Percentiles rank a stretch among this genome's conserved stretches.
These are phyloP conservation scores for Stylonectria norvegica DNA, from an alignment of 2,329 filamentous ascomycete genomes.

Conservation along the genomic window DNA sequence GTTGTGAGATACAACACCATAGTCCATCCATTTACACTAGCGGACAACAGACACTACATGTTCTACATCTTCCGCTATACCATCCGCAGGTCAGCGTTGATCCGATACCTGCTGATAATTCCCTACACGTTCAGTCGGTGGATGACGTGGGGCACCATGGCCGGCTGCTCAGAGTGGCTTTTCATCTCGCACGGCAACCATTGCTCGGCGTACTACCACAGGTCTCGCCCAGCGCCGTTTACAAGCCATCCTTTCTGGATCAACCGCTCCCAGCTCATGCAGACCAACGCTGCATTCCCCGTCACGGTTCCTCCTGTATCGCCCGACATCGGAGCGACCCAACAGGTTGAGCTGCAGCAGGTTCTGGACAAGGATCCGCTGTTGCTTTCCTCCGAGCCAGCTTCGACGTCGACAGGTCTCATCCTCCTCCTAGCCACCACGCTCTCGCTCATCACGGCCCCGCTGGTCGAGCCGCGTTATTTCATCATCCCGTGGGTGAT, in stretches of 20 bases:
- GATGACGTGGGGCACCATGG: constrained; percentile 63
- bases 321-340: constrained; percentile 4
- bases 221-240: constrained; percentile 16
- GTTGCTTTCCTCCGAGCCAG: constrained; percentile 28
- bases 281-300: constrained; percentile 13
- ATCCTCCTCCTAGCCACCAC: constrained; percentile 65
- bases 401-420: constrained; percentile 49
- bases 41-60: constrained; percentile 95
- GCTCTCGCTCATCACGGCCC: constrained; percentile 79
- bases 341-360: constrained; percentile 9
- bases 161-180: constrained; percentile 36
- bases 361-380: constrained; percentile 26
- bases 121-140: constrained; percentile 70
- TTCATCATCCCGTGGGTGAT: constrained; percentile 95
- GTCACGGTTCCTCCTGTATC: constrained; percentile 1
- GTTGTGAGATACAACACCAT: constrained; percentile 82
- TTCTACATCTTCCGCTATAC: constrained; percentile 93
- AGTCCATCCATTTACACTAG: constrained; percentile 90
- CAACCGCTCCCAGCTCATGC: constrained; percentile 4
- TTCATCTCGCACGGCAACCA: constrained; percentile 5
- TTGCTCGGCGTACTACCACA: constrained; percentile 15
- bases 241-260: constrained; percentile 29
- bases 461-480: constrained; percentile 91
- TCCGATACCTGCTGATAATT: constrained; percentile 65
- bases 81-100: constrained; percentile 60